Conservation (phyloP, 202 grass and related monocot species). For the Setaria viridis region DNA sequence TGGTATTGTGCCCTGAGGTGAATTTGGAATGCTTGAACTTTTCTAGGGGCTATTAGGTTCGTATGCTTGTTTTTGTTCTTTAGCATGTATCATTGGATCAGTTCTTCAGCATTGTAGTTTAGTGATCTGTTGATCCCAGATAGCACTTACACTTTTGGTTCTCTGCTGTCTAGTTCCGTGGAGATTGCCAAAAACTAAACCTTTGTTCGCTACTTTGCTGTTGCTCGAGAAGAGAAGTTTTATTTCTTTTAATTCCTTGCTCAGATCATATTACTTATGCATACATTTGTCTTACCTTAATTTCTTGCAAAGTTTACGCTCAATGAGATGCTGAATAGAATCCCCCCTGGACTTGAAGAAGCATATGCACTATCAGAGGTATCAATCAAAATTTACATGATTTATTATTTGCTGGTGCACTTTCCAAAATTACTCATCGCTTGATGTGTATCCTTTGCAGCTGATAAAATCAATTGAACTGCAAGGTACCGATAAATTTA, state of each 20-base stretch:
- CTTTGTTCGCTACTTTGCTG: neutral
- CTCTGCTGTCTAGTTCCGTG: neutral
- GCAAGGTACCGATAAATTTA: slow-evolving; percentile 51
- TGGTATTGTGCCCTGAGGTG: neutral
- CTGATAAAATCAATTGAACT: slow-evolving; percentile 51
- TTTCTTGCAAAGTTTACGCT: slow-evolving; percentile 46
- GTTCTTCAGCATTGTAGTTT: neutral
- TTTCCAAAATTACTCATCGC: slow-evolving; percentile 36
- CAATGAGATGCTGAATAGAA: slow-evolving; percentile 36
- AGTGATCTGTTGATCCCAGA: slow-evolving; percentile 3
- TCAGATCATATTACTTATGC: slow-evolving; percentile 14
- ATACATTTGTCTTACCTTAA: neutral
- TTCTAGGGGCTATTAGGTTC: neutral
- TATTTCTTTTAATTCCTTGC: slow-evolving; percentile 32
- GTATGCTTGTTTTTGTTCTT: slow-evolving; percentile 31
- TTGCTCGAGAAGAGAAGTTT: slow-evolving; percentile 19
- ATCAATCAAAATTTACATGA: slow-evolving; percentile 17
- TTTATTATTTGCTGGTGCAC: slow-evolving; percentile 5
- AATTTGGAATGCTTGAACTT: neutral
- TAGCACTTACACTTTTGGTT: slow-evolving; percentile 2
- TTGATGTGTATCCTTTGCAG: slow-evolving; percentile 47
- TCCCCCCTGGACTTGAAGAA: slow-evolving; percentile 52
- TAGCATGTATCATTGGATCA: neutral
- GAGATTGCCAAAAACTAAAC: neutral
- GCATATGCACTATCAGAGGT: slow-evolving; percentile 48